These are phyloP conservation scores for Saccharomycopsis selenospora DNA, from an alignment of 805 yeast species.

Conservation along the genomic window DNA sequence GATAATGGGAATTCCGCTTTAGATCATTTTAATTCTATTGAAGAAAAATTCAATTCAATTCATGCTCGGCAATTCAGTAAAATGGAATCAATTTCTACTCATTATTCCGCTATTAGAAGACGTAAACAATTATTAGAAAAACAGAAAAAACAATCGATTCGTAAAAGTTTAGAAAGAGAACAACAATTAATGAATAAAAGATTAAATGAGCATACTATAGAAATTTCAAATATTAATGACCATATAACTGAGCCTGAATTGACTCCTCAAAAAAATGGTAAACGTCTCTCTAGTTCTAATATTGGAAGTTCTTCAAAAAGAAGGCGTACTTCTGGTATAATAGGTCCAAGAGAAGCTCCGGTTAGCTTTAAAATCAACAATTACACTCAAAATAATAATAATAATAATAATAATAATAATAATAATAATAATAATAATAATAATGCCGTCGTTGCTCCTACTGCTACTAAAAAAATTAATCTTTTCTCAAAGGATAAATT, in stretches of 20 bases:
- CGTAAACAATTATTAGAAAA: constrained; percentile 9
- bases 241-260: not conserved
- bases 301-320: constrained; percentile 24
- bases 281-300: constrained; percentile 13
- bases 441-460: not conserved
- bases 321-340: constrained; percentile 38
- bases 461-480: not conserved
- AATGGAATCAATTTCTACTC: constrained; percentile 36
- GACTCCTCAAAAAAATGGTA: constrained; percentile 9
- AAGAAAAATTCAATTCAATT: constrained; percentile 23
- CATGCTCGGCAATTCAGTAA: constrained; percentile 37
- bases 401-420: not conserved
- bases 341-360: constrained; percentile 36
- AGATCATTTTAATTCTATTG: constrained; percentile 26
- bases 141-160: not conserved
- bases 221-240: not conserved
- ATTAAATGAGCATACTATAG: not conserved
- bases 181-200: not conserved
- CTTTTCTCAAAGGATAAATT: not conserved
- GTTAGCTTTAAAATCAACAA: constrained; percentile 12
- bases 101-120: constrained; percentile 30
- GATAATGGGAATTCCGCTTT: not conserved
- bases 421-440: not conserved
- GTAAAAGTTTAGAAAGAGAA: not conserved
- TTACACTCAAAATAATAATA: not conserved